Conservation (phyloP, 768 basidiomycete species). For the Chiua virens region DNA sequence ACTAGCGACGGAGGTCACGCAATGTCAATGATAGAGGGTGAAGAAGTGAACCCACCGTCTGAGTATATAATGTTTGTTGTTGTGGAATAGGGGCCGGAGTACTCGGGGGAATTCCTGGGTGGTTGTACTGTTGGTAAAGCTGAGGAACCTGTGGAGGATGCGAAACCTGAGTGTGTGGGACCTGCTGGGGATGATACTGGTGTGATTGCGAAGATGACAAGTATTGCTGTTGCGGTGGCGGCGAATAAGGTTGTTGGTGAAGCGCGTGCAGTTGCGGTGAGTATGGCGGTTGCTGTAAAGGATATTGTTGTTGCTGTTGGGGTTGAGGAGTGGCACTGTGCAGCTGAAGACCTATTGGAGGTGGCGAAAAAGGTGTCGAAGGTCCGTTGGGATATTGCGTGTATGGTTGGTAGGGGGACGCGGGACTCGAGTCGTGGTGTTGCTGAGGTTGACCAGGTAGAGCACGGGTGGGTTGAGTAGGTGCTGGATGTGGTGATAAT, state of each 20-base stretch:
- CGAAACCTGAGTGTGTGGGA: conserved; percentile 14
- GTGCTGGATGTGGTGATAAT: conserved; percentile 4
- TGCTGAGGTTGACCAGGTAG: conserved; percentile 15
- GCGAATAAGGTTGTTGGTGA: conserved; percentile 10
- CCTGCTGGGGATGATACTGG: conserved; percentile 12
- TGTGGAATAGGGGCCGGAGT: neutral
- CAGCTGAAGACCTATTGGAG: conserved; percentile 10
- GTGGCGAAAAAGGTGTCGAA: conserved; percentile 6
- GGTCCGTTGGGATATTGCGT: conserved; percentile 10
- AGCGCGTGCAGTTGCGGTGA: conserved; percentile 6
- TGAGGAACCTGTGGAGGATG: conserved; percentile 13
- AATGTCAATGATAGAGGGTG: neutral
- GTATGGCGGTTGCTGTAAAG: conserved; percentile 2
- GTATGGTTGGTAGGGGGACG: conserved; percentile 14
- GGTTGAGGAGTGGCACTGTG: conserved; percentile 2
- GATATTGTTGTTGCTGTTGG: conserved; percentile 19
- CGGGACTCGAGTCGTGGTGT: conserved; percentile 4
- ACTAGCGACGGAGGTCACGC: neutral
- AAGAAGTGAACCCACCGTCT: conserved; percentile 8
- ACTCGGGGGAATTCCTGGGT: conserved; percentile 9
- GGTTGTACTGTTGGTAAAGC: conserved; percentile 15
- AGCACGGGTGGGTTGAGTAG: conserved; percentile 9
- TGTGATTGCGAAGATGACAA: conserved; percentile 5
- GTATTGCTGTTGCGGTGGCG: neutral
- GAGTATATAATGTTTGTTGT: conserved; percentile 5